Evolutionary conservation across 1,139 yeast genomes (phyloP).

Genomic region (Debaryomyces udenii): DNA sequence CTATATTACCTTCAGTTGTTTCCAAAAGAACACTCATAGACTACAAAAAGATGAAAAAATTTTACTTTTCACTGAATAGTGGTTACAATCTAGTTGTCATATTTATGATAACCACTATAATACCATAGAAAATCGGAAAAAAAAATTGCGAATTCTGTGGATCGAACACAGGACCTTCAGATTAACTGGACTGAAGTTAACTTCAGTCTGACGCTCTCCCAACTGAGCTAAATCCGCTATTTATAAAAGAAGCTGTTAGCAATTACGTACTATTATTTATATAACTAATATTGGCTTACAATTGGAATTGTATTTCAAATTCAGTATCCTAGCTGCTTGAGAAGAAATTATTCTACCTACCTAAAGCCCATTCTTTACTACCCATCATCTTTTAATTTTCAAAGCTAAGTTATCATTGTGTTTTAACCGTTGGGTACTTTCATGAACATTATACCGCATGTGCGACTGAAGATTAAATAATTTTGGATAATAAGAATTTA

Average conservation of each 20-base stretch:
- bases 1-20: slow-evolving; percentile 55
- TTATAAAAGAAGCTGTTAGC: too few species aligned
- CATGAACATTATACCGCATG: neutral
- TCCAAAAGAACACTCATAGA: slow-evolving; percentile 62
- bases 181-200: slow-evolving; percentile 43
- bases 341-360: too few species aligned
- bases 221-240: slow-evolving; percentile 76
- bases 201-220: slow-evolving; percentile 93
- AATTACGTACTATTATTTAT: too few species aligned
- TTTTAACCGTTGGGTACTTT: too few species aligned
- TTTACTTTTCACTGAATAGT: neutral
- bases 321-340: too few species aligned
- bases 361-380: too few species aligned
- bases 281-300: too few species aligned
- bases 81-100: neutral
- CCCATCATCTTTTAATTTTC: too few species aligned
- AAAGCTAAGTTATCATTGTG: too few species aligned
- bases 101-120: slow-evolving; percentile 7
- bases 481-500: neutral
- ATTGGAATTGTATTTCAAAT: too few species aligned
- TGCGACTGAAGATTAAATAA: neutral
- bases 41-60: too few species aligned
- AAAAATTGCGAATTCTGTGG: slow-evolving; percentile 51
- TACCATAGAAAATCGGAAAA: slow-evolving; percentile 13
- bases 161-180: slow-evolving; percentile 70